Conservation (phyloP, 768 basidiomycete species). For the Suillus paluster region DNA sequence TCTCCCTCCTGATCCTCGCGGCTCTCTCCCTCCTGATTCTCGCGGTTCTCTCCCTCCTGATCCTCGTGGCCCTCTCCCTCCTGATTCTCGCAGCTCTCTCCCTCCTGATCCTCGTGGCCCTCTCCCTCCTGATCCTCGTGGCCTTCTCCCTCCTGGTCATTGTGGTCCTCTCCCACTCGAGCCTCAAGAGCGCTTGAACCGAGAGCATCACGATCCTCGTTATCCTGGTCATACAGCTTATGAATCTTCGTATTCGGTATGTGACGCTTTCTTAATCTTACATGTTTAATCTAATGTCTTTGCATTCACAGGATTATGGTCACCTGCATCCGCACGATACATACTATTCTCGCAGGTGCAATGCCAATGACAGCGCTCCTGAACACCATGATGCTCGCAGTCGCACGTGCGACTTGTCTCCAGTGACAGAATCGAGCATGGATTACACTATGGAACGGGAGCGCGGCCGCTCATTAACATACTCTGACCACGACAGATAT, state of each 20-base stretch:
- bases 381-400: not conserved
- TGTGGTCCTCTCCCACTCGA: too few species aligned
- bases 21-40: too few species aligned
- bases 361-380: not conserved
- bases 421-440: not conserved
- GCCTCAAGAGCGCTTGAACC: too few species aligned
- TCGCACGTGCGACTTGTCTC: not conserved
- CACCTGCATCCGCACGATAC: not conserved
- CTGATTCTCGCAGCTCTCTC: not conserved
- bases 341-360: too few species aligned
- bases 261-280: not conserved
- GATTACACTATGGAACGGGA: not conserved
- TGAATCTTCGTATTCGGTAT: not conserved
- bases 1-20: too few species aligned
- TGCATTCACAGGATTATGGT: not conserved
- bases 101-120: not conserved
- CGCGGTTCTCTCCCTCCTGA: too few species aligned
- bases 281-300: too few species aligned
- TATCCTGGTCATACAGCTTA: not conserved
- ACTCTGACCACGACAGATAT: not conserved
- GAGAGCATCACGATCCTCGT: not conserved
- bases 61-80: too few species aligned
- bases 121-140: too few species aligned
- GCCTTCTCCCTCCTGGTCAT: too few species aligned
- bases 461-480: not conserved